Evolutionary conservation across 176 grass and related monocot genomes (phyloP).

Genomic region (Sorghum bicolor): Sorghum_bicolor_NCBIv3 NC_012874.2:53890001-53890500

Average conservation of each 20-base stretch:
- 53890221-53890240: neutral
- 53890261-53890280: conserved; percentile 42
- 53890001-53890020: conserved; percentile 27
- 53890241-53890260: neutral
- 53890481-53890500: conserved; percentile 56
- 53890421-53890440: conserved; percentile 75
- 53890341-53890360: conserved; percentile 62
- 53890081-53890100: conserved; percentile 68
- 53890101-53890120: conserved; percentile 39
- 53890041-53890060: conserved; percentile 41
- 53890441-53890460: conserved; percentile 72
- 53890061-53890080: conserved; percentile 60
- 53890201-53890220: conserved; percentile 50
- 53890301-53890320: conserved; percentile 45
- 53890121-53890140: conserved; percentile 36
- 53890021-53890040: conserved; percentile 28
- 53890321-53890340: conserved; percentile 58
- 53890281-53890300: conserved; percentile 49
- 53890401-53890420: conserved; percentile 59
- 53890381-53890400: conserved; percentile 42
- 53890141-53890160: conserved; percentile 82
- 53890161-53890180: conserved; percentile 64
- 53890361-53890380: conserved; percentile 64
- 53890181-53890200: conserved; percentile 49
- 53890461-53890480: conserved; percentile 40